Evolutionary conservation across 2,329 filamentous ascomycete species (phyloP).

Genomic region (Sporothrix protearum): DNA sequence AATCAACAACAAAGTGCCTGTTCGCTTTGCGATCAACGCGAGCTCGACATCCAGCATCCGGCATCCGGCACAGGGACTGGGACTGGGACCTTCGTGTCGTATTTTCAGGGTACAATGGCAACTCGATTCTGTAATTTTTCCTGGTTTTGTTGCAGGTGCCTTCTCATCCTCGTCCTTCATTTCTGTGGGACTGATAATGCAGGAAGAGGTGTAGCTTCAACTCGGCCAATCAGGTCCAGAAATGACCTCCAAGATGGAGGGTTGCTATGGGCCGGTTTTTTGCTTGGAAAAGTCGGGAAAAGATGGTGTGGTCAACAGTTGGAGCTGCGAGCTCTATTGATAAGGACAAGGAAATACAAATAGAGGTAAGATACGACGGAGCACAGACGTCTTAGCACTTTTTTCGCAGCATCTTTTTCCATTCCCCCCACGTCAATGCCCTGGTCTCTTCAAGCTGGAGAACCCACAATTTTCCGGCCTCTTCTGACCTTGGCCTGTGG

Average conservation of each 20-base stretch:
- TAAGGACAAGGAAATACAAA: background rate
- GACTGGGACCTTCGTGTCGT: background rate
- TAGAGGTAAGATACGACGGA: background rate
- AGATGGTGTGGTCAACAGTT: constrained; percentile 14
- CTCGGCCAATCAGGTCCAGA: background rate
- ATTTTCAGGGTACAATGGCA: background rate
- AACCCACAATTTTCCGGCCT: background rate
- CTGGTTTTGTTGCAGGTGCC: background rate
- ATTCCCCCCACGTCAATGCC: background rate
- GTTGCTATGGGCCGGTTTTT: constrained; percentile 13
- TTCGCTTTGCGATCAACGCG: background rate
- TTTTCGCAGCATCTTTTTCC: background rate
- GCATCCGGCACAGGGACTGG: background rate
- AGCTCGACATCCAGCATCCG: background rate
- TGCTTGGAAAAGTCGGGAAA: background rate
- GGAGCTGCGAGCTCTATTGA: background rate
- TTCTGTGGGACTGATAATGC: constrained; percentile 13
- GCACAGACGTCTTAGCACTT: background rate
- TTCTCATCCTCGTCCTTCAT: background rate
- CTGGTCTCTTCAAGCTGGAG: no score
- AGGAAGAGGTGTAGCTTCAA: background rate
- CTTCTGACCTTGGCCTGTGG: background rate
- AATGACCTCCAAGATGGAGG: background rate
- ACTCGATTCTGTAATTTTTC: background rate
- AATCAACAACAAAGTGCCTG: background rate